Percentiles rank a stretch among this genome's conserved stretches.
Evolutionary conservation across 306 rosid genomes (phyloP).

Genomic region (Benincasa hispida): DNA sequence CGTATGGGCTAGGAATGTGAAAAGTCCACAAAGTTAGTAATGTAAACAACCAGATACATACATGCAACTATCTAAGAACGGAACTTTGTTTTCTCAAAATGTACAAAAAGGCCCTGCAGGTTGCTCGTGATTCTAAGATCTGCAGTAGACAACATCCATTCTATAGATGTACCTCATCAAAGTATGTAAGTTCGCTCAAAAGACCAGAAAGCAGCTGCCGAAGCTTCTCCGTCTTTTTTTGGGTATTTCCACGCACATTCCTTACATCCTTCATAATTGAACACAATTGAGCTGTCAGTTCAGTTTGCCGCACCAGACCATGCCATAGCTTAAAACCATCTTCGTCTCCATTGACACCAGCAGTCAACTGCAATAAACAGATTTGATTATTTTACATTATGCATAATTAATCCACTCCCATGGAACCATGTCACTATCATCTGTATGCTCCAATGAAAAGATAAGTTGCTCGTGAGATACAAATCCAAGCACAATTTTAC

Average conservation of each 20-base stretch:
- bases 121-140: neutral
- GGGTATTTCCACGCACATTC: conserved; percentile 87
- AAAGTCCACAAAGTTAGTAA: conserved; percentile 9
- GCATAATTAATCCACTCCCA: conserved; percentile 9
- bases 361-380: conserved; percentile 37
- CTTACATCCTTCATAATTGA: conserved; percentile 84
- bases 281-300: conserved; percentile 87
- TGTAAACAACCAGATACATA: neutral
- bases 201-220: conserved; percentile 93
- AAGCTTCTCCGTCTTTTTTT: conserved; percentile 94
- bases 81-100: neutral
- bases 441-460: conserved; percentile 9
- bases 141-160: conserved; percentile 1
- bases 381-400: conserved; percentile 12
- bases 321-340: conserved; percentile 92
- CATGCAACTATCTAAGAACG: neutral
- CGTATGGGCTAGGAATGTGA: conserved; percentile 58
- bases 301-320: conserved; percentile 93
- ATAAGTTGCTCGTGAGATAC: neutral
- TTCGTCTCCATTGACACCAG: conserved; percentile 62
- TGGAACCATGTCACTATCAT: conserved; percentile 6
- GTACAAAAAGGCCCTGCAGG: neutral
- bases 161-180: conserved; percentile 70
- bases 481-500: neutral
- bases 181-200: conserved; percentile 85